Evolutionary conservation across 139 green algal species (phyloP).

Genomic region (Zygnema cylindricum): DNA sequence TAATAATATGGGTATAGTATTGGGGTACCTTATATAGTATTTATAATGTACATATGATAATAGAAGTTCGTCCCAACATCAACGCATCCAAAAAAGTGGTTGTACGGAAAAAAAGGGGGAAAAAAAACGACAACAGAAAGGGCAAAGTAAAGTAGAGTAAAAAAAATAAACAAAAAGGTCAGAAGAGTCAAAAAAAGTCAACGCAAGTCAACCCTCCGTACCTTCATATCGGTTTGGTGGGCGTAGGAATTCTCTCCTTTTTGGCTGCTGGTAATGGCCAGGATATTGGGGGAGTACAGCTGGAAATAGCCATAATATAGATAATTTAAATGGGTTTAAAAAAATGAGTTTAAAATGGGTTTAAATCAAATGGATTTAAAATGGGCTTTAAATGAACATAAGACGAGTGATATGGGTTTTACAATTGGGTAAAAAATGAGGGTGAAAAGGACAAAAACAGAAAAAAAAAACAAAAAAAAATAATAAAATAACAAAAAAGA

Average conservation of each 20-base stretch:
- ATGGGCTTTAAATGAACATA: background rate
- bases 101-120: background rate
- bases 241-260: constrained; percentile 78
- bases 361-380: background rate
- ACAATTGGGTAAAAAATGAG: background rate
- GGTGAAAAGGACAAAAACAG: background rate
- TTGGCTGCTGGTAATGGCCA: constrained; percentile 71
- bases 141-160: background rate
- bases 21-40: too few relatives aligned
- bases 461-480: too few relatives aligned
- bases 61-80: too few relatives aligned
- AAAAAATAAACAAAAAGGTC: background rate
- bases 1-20: too few relatives aligned
- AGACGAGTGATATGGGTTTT: background rate
- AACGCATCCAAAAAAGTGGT: too few relatives aligned
- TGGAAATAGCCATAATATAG: constrained; percentile 3
- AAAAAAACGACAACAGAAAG: background rate
- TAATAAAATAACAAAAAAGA: too few relatives aligned
- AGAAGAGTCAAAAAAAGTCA: background rate
- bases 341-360: background rate
- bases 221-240: constrained; percentile 68
- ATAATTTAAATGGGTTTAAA: too few relatives aligned
- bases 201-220: constrained; percentile 46
- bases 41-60: too few relatives aligned
- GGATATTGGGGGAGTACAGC: constrained; percentile 70